phyloP scores from a whole-genome alignment of 2,329 filamentous ascomycete species.

The Phoma sp. region DNA sequence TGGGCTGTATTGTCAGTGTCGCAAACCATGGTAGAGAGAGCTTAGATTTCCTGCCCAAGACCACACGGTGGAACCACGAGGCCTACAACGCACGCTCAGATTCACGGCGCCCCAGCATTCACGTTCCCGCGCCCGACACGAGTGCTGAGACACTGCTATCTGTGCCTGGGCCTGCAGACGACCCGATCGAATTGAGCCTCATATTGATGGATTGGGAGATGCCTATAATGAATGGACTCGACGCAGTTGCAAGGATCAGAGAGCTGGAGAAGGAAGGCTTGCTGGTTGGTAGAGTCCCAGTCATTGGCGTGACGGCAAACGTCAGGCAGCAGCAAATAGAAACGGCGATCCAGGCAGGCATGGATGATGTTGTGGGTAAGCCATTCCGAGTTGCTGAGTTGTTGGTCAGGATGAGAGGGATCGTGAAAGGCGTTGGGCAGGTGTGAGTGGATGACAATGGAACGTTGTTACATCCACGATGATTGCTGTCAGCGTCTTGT shows the following conservation, averaged over 20 bases:
- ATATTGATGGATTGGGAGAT: constrained; percentile 47
- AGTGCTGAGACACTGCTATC: constrained; percentile 8
- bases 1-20: constrained; percentile 46
- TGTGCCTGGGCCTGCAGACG: neutral
- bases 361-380: constrained; percentile 72
- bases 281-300: constrained; percentile 31
- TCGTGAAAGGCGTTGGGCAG: constrained; percentile 15
- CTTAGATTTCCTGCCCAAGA: constrained; percentile 42
- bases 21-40: constrained; percentile 50
- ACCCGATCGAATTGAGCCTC: constrained; percentile 23
- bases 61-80: constrained; percentile 29
- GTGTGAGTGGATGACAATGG: neutral
- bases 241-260: constrained; percentile 36
- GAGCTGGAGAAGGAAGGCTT: constrained; percentile 29
- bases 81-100: neutral
- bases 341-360: constrained; percentile 38
- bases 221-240: constrained; percentile 44
- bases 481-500: neutral
- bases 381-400: constrained; percentile 62
- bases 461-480: neutral
- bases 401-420: constrained; percentile 27
- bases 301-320: constrained; percentile 47
- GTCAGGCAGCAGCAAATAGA: constrained; percentile 41
- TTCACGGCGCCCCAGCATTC: constrained; percentile 58
- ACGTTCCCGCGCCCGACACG: constrained; percentile 2